A percentile compares a stretch with the other conserved stretches of the same genome.
phyloP scores from a whole-genome alignment of 768 basidiomycete species.

The Pulveroboletus sp. region DNA sequence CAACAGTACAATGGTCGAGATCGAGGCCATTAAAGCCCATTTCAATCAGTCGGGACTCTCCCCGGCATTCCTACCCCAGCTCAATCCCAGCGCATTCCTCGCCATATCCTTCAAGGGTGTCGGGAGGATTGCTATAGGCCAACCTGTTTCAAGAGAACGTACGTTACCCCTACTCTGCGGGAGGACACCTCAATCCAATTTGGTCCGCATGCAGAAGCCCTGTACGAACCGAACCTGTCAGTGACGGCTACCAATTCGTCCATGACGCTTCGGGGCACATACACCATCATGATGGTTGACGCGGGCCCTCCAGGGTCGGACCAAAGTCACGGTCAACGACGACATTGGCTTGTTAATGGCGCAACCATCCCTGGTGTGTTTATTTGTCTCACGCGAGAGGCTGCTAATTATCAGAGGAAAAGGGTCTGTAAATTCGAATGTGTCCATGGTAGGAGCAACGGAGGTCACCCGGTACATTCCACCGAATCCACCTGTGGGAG shows the following conservation, averaged over 20 bases:
- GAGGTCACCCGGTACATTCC: slow-evolving; percentile 65
- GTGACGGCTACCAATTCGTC: slow-evolving; percentile 49
- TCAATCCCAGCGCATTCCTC: slow-evolving; percentile 58
- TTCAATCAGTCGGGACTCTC: slow-evolving; percentile 57
- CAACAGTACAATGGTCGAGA: slow-evolving; percentile 37
- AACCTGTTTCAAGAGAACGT: slow-evolving; percentile 53
- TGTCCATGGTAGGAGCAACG: slow-evolving; percentile 42
- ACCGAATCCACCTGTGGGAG: slow-evolving; percentile 62
- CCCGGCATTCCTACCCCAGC: slow-evolving; percentile 55
- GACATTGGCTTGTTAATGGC: slow-evolving; percentile 79
- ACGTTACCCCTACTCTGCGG: slow-evolving; percentile 25
- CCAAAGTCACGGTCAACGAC: slow-evolving; percentile 53
- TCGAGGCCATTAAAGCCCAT: slow-evolving; percentile 64
- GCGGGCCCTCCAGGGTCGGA: slow-evolving; percentile 63
- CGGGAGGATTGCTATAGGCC: slow-evolving; percentile 52
- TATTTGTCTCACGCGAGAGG: neutral
- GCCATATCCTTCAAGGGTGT: slow-evolving; percentile 45
- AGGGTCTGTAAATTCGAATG: slow-evolving; percentile 26
- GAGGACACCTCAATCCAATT: neutral
- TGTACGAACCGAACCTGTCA: slow-evolving; percentile 48
- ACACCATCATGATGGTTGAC: slow-evolving; percentile 73
- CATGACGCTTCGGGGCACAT: slow-evolving; percentile 42
- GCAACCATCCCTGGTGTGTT: slow-evolving; percentile 45
- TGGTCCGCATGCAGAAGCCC: slow-evolving; percentile 43
- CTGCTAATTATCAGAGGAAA: neutral